phyloP scores from a whole-genome alignment of 176 grass and related monocot species.

The Aegilops longissima region DNA sequence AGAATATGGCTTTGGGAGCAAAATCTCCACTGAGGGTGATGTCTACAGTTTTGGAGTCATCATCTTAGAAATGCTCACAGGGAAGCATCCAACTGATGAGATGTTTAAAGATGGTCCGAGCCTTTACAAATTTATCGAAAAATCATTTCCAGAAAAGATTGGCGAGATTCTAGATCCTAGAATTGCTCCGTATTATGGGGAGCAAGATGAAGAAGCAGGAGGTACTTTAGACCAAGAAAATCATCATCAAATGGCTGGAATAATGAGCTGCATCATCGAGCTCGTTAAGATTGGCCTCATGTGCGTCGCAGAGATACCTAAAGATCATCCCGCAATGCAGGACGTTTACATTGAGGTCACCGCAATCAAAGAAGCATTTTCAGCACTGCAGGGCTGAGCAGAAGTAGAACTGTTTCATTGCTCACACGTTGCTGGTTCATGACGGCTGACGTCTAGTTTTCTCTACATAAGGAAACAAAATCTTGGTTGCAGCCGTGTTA shows the following conservation, averaged over 20 bases:
- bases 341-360: slow-evolving; percentile 38
- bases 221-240: neutral
- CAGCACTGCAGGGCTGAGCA: neutral
- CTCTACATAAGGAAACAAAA: neutral
- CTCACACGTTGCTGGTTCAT: neutral
- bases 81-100: slow-evolving; percentile 40
- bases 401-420: neutral
- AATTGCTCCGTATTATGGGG: neutral
- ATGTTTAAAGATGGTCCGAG: slow-evolving; percentile 46
- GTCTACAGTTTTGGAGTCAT: slow-evolving; percentile 60
- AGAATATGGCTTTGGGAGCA: slow-evolving; percentile 50
- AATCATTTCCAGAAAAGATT: slow-evolving; percentile 27
- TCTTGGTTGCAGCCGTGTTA: neutral
- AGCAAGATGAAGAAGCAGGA: neutral
- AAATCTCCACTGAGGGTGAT: slow-evolving; percentile 40
- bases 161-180: slow-evolving; percentile 22
- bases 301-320: slow-evolving; percentile 35
- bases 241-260: neutral
- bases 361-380: slow-evolving; percentile 34
- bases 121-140: slow-evolving; percentile 42
- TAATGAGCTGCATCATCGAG: neutral
- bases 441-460: neutral
- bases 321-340: slow-evolving; percentile 45
- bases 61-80: slow-evolving; percentile 54
- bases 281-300: slow-evolving; percentile 43